A percentile compares a stretch with the other conserved stretches of the same genome.
phyloP scores from a whole-genome alignment of 2,329 filamentous ascomycete species.

The Botrytis porri region DNA sequence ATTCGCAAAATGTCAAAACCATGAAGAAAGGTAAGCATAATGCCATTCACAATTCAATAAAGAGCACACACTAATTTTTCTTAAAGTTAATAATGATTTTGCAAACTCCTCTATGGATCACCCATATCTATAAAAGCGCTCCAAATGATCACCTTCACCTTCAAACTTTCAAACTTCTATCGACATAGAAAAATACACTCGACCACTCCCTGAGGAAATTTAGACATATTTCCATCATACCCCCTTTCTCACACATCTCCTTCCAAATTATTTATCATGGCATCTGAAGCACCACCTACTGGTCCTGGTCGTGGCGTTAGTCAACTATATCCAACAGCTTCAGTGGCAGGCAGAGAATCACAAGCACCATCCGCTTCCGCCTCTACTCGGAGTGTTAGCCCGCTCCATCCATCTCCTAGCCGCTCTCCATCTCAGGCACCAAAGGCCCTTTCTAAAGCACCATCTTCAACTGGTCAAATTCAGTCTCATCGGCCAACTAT shows the following conservation, averaged over 20 bases:
- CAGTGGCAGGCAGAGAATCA: not conserved
- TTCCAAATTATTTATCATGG: not conserved
- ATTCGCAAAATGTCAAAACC: not conserved
- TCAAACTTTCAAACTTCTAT: not conserved
- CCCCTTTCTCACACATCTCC: too few species aligned
- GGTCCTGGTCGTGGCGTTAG: not conserved
- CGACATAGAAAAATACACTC: not conserved
- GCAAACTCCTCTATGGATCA: accelerated
- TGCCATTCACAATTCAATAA: not conserved
- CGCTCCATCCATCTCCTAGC: not conserved
- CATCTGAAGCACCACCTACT: constrained; percentile 1
- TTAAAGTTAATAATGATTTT: not conserved
- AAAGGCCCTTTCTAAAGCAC: not conserved
- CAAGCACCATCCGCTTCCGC: not conserved
- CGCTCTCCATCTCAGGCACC: not conserved
- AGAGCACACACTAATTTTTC: not conserved
- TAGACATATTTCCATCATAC: too few species aligned
- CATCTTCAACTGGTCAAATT: not conserved
- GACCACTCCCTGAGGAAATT: not conserved
- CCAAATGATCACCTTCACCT: not conserved
- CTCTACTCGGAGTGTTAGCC: not conserved
- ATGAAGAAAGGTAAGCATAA: not conserved
- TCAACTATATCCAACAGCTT: not conserved
- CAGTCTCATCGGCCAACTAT: not conserved
- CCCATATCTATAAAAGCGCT: not conserved